phyloP scores from a whole-genome alignment of 176 grass and related monocot species.

The Phragmites australis region DNA sequence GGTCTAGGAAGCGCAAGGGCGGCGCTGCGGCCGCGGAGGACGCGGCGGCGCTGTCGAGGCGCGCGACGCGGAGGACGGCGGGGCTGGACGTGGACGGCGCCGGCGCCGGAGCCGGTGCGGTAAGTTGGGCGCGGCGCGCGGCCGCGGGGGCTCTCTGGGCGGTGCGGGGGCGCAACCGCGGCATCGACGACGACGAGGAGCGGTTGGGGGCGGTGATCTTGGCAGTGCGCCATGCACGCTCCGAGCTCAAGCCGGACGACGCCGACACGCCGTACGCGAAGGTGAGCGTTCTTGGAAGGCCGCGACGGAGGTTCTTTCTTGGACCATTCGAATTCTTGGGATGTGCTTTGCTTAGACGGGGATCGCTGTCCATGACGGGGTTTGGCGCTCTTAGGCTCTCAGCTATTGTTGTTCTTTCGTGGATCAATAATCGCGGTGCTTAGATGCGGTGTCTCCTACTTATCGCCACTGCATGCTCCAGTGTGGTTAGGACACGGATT shows the following conservation, averaged over 20 bases:
- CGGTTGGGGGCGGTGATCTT: constrained; percentile 17
- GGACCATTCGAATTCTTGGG: background rate
- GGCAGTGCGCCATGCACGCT: background rate
- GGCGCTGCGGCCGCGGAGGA: background rate
- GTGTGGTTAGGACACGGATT: background rate
- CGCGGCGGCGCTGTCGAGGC: background rate
- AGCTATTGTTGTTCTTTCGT: background rate
- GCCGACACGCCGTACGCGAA: background rate
- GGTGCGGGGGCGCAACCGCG: constrained; percentile 11
- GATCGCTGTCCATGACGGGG: background rate
- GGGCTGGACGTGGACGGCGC: background rate
- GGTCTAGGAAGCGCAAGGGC: constrained; percentile 36
- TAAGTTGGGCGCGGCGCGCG: constrained; percentile 18
- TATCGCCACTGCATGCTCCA: constrained; percentile 14
- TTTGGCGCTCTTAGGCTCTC: background rate
- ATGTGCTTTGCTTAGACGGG: background rate
- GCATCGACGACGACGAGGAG: constrained; percentile 12
- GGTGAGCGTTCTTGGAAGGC: constrained; percentile 26
- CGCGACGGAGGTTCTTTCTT: background rate
- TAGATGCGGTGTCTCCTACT: background rate
- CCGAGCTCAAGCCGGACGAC: background rate
- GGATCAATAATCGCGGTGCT: background rate
- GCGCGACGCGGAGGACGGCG: constrained; percentile 2
- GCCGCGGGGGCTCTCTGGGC: constrained; percentile 31
- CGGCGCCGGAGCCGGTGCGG: too few species aligned